These are phyloP conservation scores for Spergularia azorica DNA, from an alignment of 179 eudicot species.

Conservation along the genomic window DNA sequence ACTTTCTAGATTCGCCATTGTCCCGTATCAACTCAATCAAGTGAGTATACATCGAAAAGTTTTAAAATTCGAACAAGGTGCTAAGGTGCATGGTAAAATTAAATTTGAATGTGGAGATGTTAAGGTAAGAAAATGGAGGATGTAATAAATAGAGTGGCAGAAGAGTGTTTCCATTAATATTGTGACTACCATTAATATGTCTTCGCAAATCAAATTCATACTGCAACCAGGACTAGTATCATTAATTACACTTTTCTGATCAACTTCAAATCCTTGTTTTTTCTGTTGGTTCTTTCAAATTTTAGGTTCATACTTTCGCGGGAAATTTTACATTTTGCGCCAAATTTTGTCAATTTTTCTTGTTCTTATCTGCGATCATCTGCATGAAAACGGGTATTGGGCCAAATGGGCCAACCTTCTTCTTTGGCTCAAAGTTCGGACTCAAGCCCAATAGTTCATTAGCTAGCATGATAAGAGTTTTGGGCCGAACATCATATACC, in stretches of 20 bases:
- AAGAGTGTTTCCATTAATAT: slow-evolving; percentile 19
- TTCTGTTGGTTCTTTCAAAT: not conserved
- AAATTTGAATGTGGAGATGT: not conserved
- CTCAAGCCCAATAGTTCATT: too few relatives aligned
- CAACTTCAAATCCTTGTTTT: not conserved
- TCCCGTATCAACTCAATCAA: not conserved
- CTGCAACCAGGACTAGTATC: not conserved
- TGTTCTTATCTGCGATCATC: not conserved
- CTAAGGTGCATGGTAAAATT: not conserved
- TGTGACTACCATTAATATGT: slow-evolving; percentile 27
- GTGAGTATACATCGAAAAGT: not conserved
- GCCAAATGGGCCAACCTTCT: too few relatives aligned
- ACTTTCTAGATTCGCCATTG: too few relatives aligned
- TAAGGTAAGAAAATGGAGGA: slow-evolving; percentile 14
- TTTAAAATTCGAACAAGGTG: too few relatives aligned
- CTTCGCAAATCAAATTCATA: slow-evolving; percentile 25
- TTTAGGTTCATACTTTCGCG: not conserved
- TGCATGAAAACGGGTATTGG: too few relatives aligned
- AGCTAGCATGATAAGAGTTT: too few relatives aligned
- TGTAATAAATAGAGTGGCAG: slow-evolving; percentile 31
- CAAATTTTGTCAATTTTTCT: not conserved
- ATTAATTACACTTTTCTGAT: not conserved
- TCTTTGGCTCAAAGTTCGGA: too few relatives aligned
- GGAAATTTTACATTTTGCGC: not conserved
- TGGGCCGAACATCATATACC: too few relatives aligned